Evolutionary conservation across 768 basidiomycete genomes (phyloP).

Genomic region (Calocera cornea): DNA sequence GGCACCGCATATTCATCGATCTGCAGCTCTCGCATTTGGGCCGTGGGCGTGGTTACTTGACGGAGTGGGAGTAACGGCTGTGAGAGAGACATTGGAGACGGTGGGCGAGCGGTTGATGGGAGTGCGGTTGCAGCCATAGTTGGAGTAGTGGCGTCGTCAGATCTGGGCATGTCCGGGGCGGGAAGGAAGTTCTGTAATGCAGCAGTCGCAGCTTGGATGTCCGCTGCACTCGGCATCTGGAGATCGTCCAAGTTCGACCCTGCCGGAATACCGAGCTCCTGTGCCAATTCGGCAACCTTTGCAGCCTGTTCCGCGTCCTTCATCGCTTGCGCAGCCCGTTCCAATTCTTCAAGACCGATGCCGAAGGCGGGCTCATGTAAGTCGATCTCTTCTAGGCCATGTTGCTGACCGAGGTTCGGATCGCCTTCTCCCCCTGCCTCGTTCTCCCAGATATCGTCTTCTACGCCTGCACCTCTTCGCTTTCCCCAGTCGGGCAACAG

Average conservation of each 20-base stretch:
- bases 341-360: background rate
- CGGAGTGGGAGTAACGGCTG: background rate
- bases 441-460: conserved; percentile 2
- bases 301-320: background rate
- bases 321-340: background rate
- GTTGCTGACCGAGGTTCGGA: background rate
- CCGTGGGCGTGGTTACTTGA: background rate
- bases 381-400: background rate
- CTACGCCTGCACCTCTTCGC: background rate
- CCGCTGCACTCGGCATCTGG: background rate
- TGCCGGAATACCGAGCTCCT: background rate
- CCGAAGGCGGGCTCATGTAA: background rate
- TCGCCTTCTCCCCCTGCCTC: background rate
- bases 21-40: background rate
- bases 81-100: background rate
- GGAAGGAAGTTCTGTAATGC: background rate
- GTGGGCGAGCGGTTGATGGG: background rate
- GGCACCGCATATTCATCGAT: background rate
- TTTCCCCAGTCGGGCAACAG: conserved; percentile 4
- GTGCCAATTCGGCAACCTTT: background rate
- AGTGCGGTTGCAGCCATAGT: background rate
- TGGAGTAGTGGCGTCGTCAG: background rate
- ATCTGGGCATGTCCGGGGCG: background rate
- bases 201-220: background rate
- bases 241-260: conserved; percentile 4